Evolutionary conservation across 1,284 basidiomycete genomes (phyloP).

Genomic region (Laetiporus sulphureus): DNA sequence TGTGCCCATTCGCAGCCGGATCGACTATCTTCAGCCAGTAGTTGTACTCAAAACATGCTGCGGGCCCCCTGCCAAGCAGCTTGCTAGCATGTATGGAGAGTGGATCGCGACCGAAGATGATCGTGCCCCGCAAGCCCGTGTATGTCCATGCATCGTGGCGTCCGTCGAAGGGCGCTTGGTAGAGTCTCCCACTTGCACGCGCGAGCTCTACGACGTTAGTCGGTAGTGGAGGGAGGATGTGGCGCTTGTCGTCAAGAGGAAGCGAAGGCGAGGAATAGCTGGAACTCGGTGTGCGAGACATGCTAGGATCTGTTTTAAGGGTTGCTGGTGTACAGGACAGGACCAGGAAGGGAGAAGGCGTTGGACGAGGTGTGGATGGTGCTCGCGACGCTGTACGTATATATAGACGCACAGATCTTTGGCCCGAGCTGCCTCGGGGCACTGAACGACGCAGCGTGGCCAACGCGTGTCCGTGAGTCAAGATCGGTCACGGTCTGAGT

Average conservation of each 20-base stretch:
- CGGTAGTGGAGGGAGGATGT: constrained; percentile 24
- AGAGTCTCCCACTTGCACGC: constrained; percentile 36
- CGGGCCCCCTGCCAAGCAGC: constrained; percentile 11
- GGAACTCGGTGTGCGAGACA: no score
- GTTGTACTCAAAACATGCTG: neutral
- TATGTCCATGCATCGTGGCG: constrained; percentile 57
- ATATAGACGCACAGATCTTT: no score
- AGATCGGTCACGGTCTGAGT: no score
- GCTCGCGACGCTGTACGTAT: no score
- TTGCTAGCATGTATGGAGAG: constrained; percentile 25
- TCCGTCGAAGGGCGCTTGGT: constrained; percentile 46
- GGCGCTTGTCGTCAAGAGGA: constrained; percentile 20
- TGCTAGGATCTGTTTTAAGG: no score
- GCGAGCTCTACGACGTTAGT: constrained; percentile 21
- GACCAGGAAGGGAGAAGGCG: no score
- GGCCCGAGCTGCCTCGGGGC: no score
- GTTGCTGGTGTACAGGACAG: no score
- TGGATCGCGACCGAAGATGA: constrained; percentile 66
- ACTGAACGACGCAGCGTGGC: no score
- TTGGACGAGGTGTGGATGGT: no score
- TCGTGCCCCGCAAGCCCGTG: constrained; percentile 62
- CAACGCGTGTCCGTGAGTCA: no score
- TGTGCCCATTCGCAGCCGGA: constrained; percentile 54
- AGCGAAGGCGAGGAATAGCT: no score
- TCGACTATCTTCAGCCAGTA: constrained; percentile 77